These are phyloP conservation scores for Pelagomonas calceolata DNA, from an alignment of 108 stramenopile genomes.

Conservation along the genomic window DNA sequence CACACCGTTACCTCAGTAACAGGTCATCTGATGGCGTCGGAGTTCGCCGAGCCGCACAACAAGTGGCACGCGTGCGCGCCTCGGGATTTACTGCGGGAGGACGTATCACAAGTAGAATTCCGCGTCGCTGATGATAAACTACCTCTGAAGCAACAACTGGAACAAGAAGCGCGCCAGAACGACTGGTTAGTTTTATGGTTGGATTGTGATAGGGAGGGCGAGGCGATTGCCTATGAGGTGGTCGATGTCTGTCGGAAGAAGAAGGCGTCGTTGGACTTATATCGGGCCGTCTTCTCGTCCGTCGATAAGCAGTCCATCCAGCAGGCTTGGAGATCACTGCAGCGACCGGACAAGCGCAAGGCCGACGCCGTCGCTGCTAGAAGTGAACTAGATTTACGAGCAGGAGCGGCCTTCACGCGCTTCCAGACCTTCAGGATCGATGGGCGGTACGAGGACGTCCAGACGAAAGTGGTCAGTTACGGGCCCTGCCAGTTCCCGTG, in stretches of 20 bases:
- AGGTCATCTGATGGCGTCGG: neutral
- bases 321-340: constrained; percentile 57
- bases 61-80: constrained; percentile 10
- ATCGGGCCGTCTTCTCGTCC: constrained; percentile 81
- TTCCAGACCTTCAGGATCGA: constrained; percentile 92
- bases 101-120: neutral
- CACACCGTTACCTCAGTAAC: constrained; percentile 23
- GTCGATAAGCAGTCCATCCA: constrained; percentile 73
- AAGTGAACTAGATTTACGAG: constrained; percentile 80
- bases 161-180: constrained; percentile 19
- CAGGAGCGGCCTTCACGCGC: constrained; percentile 91
- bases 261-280: constrained; percentile 46
- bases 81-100: neutral
- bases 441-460: constrained; percentile 64
- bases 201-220: constrained; percentile 89
- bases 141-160: neutral
- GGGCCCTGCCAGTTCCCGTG: constrained; percentile 99
- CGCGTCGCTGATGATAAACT: neutral
- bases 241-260: constrained; percentile 63
- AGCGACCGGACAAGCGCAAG: constrained; percentile 20
- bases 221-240: constrained; percentile 92
- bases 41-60: constrained; percentile 3
- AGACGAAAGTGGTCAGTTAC: constrained; percentile 63
- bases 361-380: constrained; percentile 63
- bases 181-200: constrained; percentile 65